These are phyloP conservation scores for Lobosporangium transversale DNA, from an alignment of 192 early-diverging fungal genomes.

Conservation along the genomic window DNA sequence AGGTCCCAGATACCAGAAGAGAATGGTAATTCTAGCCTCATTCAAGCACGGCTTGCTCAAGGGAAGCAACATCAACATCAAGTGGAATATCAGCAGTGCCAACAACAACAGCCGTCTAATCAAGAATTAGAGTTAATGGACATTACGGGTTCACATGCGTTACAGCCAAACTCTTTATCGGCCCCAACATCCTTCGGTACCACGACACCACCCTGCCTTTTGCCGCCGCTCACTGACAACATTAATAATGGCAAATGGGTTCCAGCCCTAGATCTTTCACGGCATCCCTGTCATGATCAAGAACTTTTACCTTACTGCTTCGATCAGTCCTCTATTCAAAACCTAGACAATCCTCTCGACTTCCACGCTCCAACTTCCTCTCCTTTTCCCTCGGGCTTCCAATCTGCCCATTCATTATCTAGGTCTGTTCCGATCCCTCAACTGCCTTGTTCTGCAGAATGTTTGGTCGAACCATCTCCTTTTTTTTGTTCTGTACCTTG, in stretches of 20 bases:
- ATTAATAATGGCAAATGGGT: background rate
- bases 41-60: background rate
- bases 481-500: slow-evolving; percentile 14
- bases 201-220: slow-evolving; percentile 1
- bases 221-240: background rate
- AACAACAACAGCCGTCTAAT: background rate
- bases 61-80: background rate
- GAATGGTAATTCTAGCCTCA: background rate
- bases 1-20: slow-evolving; percentile 2
- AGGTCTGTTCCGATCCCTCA: no score
- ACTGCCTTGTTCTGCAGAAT: no score
- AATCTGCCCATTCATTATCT: background rate
- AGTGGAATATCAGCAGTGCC: background rate
- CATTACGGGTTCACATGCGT: background rate
- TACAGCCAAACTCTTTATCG: slow-evolving; percentile 1
- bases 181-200: background rate
- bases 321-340: background rate
- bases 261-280: background rate
- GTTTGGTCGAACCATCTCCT: slow-evolving; percentile 16
- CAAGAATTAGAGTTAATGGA: background rate
- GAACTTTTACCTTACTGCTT: background rate
- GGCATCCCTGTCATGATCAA: background rate
- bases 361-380: background rate
- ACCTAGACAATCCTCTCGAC: background rate
- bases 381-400: background rate